These are phyloP conservation scores for Arthroderma sp. DNA, from an alignment of 2,329 filamentous ascomycete genomes.

Conservation along the genomic window DNA sequence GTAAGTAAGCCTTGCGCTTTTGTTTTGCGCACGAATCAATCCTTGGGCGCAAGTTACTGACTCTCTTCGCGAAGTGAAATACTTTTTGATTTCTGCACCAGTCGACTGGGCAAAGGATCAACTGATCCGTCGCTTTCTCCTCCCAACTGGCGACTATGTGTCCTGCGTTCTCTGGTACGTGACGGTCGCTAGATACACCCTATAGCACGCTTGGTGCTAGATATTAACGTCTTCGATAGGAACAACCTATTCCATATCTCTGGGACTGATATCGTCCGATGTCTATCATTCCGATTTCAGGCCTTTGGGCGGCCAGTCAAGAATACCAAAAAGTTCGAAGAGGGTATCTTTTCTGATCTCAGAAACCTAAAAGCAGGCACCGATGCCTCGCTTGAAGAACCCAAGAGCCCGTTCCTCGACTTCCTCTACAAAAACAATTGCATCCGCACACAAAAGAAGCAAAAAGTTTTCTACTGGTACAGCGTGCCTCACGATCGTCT, in stretches of 20 bases:
- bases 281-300: slow-evolving; percentile 94
- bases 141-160: slow-evolving; percentile 96
- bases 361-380: slow-evolving; percentile 97
- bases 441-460: slow-evolving; percentile 99
- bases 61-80: slow-evolving; percentile 59
- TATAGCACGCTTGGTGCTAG: neutral
- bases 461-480: slow-evolving; percentile 99
- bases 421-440: slow-evolving; percentile 99
- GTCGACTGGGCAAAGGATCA: slow-evolving; percentile 96
- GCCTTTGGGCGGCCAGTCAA: slow-evolving; percentile 96
- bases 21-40: neutral
- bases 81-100: slow-evolving; percentile 96
- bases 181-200: neutral
- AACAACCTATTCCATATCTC: slow-evolving; percentile 99
- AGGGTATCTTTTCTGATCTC: slow-evolving; percentile 97
- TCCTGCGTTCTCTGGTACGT: slow-evolving; percentile 84
- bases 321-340: slow-evolving; percentile 99
- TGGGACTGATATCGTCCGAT: slow-evolving; percentile 96
- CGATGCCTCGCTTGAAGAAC: slow-evolving; percentile 94
- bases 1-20: slow-evolving; percentile 42
- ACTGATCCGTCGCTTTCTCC: slow-evolving; percentile 86
- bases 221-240: slow-evolving; percentile 34
- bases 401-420: slow-evolving; percentile 95
- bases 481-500: slow-evolving; percentile 95
- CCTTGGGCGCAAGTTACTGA: slow-evolving; percentile 10